Evolutionary conservation across 495 filamentous ascomycete genomes (phyloP).

Genomic region (Neurospora pannonica): DNA sequence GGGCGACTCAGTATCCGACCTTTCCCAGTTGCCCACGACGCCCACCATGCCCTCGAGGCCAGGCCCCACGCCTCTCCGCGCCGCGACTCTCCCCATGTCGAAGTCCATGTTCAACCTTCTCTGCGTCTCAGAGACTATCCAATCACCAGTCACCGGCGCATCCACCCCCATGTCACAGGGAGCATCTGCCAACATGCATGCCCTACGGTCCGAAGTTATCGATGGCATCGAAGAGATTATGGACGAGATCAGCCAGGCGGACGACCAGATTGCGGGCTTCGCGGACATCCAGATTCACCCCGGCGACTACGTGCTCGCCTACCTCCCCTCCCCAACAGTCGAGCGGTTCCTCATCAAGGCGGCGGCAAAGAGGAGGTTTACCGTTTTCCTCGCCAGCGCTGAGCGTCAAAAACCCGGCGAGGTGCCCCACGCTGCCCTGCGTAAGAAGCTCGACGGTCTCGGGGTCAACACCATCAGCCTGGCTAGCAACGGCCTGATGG

Average conservation of each 20-base stretch:
- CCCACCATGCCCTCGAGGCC: constrained; percentile 22
- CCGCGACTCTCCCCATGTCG: constrained; percentile 45
- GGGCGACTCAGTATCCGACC: constrained; percentile 29
- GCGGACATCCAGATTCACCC: constrained; percentile 84
- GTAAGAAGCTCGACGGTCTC: constrained; percentile 63
- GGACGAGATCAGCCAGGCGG: constrained; percentile 80
- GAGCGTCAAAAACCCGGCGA: constrained; percentile 18
- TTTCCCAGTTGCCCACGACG: constrained; percentile 9
- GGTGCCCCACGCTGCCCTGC: constrained; percentile 41
- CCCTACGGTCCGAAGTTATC: constrained; percentile 78
- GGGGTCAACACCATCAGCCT: constrained; percentile 76
- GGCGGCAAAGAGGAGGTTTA: constrained; percentile 77
- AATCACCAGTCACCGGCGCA: constrained; percentile 29
- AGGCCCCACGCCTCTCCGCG: constrained; percentile 33
- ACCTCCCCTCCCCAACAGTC: constrained; percentile 70
- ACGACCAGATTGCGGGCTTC: constrained; percentile 79
- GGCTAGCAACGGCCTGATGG: constrained; percentile 75
- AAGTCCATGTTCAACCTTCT: constrained; percentile 83
- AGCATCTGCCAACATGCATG: constrained; percentile 30
- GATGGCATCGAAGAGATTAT: constrained; percentile 85
- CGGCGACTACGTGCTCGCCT: constrained; percentile 79
- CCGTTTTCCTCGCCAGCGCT: constrained; percentile 64
- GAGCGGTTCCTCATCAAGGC: constrained; percentile 81
- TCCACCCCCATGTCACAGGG: constrained; percentile 35
- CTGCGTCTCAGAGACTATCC: constrained; percentile 15